These are phyloP conservation scores for Ceratobasidium papillatum DNA, from an alignment of 1,284 basidiomycete species.

Conservation along the genomic window DNA sequence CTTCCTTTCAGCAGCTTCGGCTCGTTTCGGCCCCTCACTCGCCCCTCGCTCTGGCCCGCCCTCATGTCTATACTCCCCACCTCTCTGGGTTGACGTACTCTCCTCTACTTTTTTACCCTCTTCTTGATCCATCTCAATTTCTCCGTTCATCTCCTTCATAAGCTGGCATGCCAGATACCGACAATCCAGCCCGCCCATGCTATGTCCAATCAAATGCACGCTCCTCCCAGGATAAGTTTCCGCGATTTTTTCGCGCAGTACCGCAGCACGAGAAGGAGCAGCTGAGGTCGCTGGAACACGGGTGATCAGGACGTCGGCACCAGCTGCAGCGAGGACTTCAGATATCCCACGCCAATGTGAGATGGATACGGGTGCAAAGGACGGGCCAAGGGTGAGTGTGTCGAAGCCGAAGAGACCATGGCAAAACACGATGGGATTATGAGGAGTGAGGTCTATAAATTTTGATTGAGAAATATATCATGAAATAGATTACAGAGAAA, in stretches of 20 bases:
- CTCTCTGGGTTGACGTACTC: constrained; percentile 4
- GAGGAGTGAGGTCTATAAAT: constrained; percentile 71
- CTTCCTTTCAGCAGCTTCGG: constrained; percentile 47
- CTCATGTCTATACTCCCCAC: constrained; percentile 25
- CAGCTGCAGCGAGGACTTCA: constrained; percentile 87
- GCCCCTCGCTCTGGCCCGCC: constrained; percentile 5
- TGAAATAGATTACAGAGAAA: not conserved
- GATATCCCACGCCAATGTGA: constrained; percentile 95
- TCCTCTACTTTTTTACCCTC: constrained; percentile 55
- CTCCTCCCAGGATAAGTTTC: constrained; percentile 79
- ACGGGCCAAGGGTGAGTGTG: constrained; percentile 69
- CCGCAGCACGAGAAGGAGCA: constrained; percentile 85
- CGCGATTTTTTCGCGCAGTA: constrained; percentile 82
- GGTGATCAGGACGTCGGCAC: constrained; percentile 90
- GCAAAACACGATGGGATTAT: constrained; percentile 89
- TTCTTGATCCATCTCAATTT: constrained; percentile 43
- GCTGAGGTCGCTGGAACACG: constrained; percentile 91
- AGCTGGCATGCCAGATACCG: constrained; percentile 84
- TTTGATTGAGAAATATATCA: constrained; percentile 24
- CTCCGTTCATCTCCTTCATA: constrained; percentile 24
- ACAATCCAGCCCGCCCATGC: constrained; percentile 95
- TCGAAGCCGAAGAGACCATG: constrained; percentile 93
- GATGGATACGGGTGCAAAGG: constrained; percentile 83
- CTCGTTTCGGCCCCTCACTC: constrained; percentile 53
- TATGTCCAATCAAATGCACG: constrained; percentile 91